These are phyloP conservation scores for Ceratopteris richardii DNA, from an alignment of 75 land plant species.

Conservation along the genomic window DNA sequence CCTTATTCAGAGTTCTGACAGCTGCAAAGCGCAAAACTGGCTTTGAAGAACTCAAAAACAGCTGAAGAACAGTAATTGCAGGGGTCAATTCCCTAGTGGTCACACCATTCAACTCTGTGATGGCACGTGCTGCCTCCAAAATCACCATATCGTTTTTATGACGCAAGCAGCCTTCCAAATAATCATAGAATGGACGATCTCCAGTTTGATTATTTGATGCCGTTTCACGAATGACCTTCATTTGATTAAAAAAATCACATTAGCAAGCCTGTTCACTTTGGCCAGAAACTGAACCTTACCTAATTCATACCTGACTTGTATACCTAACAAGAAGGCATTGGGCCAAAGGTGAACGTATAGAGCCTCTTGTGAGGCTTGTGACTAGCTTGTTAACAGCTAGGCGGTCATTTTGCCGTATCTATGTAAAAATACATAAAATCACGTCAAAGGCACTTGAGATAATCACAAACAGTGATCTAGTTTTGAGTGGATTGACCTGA, in stretches of 20 bases:
- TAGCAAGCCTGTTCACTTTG: background rate
- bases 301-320: conserved; percentile 66
- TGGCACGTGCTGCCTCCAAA: conserved; percentile 92
- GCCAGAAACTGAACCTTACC: background rate
- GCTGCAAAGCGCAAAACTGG: conserved; percentile 97
- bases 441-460: no score
- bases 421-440: no score
- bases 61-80: conserved; percentile 88
- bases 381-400: conserved; percentile 92
- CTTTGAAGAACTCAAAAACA: conserved; percentile 91
- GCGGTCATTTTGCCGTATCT: conserved; percentile 97
- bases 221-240: conserved; percentile 81
- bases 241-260: background rate
- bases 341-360: conserved; percentile 91
- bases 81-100: conserved; percentile 85
- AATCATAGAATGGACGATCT: conserved; percentile 92
- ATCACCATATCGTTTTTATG: conserved; percentile 96
- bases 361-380: conserved; percentile 73
- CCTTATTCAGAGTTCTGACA: conserved; percentile 97
- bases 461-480: no score
- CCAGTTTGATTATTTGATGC: conserved; percentile 61
- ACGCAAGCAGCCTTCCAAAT: conserved; percentile 78
- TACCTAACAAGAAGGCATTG: conserved; percentile 92
- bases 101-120: conserved; percentile 85
- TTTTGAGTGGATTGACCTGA: conserved; percentile 70